phyloP scores from a whole-genome alignment of 352 stramenopile species.

The Globisporangium iwayamae region DNA sequence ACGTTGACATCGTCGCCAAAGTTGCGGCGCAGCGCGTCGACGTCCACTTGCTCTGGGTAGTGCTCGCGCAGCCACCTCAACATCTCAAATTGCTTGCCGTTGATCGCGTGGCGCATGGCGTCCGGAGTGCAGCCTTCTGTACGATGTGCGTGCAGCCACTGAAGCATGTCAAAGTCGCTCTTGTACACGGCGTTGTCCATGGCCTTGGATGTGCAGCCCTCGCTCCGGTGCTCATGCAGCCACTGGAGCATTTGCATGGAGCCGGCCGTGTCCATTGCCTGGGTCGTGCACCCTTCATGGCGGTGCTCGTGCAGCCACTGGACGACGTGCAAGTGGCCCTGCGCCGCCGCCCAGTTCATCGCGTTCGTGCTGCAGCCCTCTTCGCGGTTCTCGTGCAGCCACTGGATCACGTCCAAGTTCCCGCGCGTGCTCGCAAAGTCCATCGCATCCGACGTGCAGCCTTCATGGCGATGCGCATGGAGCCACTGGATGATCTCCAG shows the following conservation, averaged over 20 bases:
- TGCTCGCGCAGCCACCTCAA: slow-evolving; percentile 11
- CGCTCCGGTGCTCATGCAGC: slow-evolving; percentile 17
- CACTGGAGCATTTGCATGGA: slow-evolving; percentile 14
- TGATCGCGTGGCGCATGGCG: slow-evolving; percentile 10
- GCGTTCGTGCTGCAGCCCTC: slow-evolving; percentile 20
- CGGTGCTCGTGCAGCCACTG: slow-evolving; percentile 24
- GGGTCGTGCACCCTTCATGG: slow-evolving; percentile 16
- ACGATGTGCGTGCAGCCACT: slow-evolving; percentile 20
- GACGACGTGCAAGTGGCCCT: slow-evolving; percentile 20
- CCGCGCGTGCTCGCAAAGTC: slow-evolving; percentile 26
- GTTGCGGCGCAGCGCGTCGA: not conserved
- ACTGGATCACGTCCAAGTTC: slow-evolving; percentile 16
- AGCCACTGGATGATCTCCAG: slow-evolving; percentile 55
- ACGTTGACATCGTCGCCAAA: slow-evolving; percentile 1
- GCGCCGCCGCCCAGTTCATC: slow-evolving; percentile 22
- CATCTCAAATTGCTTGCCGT: slow-evolving; percentile 14
- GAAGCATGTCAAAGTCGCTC: slow-evolving; percentile 23
- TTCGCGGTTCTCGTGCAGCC: slow-evolving; percentile 16
- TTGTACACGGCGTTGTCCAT: slow-evolving; percentile 27
- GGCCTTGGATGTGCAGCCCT: slow-evolving; percentile 20
- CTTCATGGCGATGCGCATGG: slow-evolving; percentile 47
- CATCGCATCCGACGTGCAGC: slow-evolving; percentile 58
- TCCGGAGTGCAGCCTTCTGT: slow-evolving; percentile 7
- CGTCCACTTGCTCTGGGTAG: not conserved
- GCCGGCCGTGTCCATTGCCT: slow-evolving; percentile 22